A percentile compares a stretch with the other conserved stretches of the same genome.
Evolutionary conservation across 2,329 filamentous ascomycete species (phyloP).

Genomic region (Ceratocystis variospora): DNA sequence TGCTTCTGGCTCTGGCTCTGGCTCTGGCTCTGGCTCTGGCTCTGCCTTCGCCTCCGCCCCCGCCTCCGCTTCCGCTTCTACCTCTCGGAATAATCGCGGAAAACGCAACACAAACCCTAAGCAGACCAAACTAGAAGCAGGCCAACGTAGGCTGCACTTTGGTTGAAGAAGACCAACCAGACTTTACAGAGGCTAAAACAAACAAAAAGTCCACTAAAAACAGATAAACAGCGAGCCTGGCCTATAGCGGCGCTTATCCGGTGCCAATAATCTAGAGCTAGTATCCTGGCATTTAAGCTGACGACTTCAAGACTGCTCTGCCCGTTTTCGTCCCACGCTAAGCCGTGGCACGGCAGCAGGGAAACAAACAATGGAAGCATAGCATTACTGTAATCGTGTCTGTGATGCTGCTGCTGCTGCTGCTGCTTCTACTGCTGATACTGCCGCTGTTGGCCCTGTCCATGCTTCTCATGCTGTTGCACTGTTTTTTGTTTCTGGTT

Average conservation of each 20-base stretch:
- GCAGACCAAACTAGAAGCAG: conserved; percentile 36
- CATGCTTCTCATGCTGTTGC: background rate
- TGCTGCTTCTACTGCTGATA: no score
- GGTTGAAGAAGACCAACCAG: conserved; percentile 29
- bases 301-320: no score
- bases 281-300: no score
- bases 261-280: no score
- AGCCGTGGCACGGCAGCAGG: background rate
- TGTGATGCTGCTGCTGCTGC: no score
- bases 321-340: no score
- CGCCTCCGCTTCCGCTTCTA: background rate
- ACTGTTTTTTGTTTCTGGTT: conserved; percentile 1
- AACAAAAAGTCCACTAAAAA: background rate
- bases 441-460: background rate
- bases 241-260: no score
- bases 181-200: background rate
- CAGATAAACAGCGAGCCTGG: no score
- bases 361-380: background rate
- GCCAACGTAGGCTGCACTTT: conserved; percentile 48
- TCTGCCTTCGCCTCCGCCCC: background rate
- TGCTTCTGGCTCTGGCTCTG: background rate
- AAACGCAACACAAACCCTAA: conserved; percentile 24
- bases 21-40: background rate
- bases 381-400: no score
- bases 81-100: conserved; percentile 22